These are phyloP conservation scores for Sordariomycetes sp. DNA, from an alignment of 2,329 filamentous ascomycete genomes.

Conservation along the genomic window DNA sequence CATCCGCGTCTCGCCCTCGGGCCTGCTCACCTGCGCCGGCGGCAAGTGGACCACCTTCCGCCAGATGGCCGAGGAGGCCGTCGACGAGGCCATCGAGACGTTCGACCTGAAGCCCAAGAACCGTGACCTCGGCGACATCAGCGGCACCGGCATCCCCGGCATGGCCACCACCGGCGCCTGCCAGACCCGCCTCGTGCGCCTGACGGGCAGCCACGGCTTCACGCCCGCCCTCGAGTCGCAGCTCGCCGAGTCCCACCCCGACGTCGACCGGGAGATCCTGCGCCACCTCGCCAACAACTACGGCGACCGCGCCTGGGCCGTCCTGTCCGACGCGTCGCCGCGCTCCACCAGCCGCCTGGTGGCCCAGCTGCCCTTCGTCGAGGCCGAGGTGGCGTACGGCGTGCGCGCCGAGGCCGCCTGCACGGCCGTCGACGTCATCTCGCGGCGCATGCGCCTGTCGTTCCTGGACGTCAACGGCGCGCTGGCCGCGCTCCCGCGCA, in stretches of 20 bases:
- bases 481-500: conserved; percentile 54
- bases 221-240: conserved; percentile 21
- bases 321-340: conserved; percentile 40
- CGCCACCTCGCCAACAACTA: conserved; percentile 29
- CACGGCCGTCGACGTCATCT: conserved; percentile 60
- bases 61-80: conserved; percentile 79
- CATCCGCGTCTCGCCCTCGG: conserved; percentile 62
- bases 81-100: conserved; percentile 63
- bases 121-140: conserved; percentile 50
- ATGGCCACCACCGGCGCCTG: conserved; percentile 56
- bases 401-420: conserved; percentile 64
- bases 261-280: conserved; percentile 27
- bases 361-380: conserved; percentile 58
- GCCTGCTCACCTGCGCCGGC: conserved; percentile 69
- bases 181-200: conserved; percentile 62
- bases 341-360: conserved; percentile 52
- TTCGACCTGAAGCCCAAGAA: conserved; percentile 48
- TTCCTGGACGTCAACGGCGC: conserved; percentile 66
- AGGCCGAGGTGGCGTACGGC: conserved; percentile 63
- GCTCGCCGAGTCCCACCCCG: conserved; percentile 21
- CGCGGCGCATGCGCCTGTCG: conserved; percentile 60
- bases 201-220: conserved; percentile 69
- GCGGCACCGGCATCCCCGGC: conserved; percentile 42
- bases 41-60: conserved; percentile 87
- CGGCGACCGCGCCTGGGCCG: conserved; percentile 57